Evolutionary conservation across 2,329 filamentous ascomycete species (phyloP), one percentile per base, ranked within the genome.

Genomic region (Pseudogymnoascus sp.): DNA sequence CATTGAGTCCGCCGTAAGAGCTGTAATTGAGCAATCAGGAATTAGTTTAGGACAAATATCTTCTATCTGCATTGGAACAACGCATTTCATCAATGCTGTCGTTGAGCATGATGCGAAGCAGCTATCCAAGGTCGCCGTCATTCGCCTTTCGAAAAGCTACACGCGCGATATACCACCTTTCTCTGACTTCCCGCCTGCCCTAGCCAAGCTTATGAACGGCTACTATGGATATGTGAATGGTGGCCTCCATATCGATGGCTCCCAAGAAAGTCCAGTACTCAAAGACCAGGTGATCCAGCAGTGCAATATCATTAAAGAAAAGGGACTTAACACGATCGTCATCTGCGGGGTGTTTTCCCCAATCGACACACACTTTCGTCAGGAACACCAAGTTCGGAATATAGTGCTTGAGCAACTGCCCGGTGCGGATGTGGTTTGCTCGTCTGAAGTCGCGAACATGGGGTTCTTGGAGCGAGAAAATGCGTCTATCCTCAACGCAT

Each of bases 401-500:
- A 80, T 84, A 43, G 72, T 85, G 16, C 74, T 75, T 25, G 72
- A 76, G 5, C 79, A 80, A 66, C 70, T 82, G 2, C 75, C 77
- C 2, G 75, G 73, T 0, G 74, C 79, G 4, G 79, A 84, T 66
- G 76, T 84, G 6, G 78, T 82, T 1, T 78, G 79, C 60, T 81
- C 79, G 12, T 76, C 80, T 59, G 77, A 79, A 1, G 79, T 84
- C 28, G 80, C 80, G 0, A 79, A 80, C 56, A 38, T 73, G 16
- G 70, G 71, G 1, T 73, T 85, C 62, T 73, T 87, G 6, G 85
- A 87, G 72, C 77, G 86, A 38, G 86, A 88, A 71, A 88, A 88
- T 68, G 85, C 85, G 0, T 80, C 83, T 1, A 85, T 88, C 16
- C 74, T 88, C 18, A 88, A 88, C 66, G 85, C 84, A 0, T 80